These are phyloP conservation scores for Litchi chinensis DNA, from an alignment of 345 rosid genomes.

Conservation along the genomic window DNA sequence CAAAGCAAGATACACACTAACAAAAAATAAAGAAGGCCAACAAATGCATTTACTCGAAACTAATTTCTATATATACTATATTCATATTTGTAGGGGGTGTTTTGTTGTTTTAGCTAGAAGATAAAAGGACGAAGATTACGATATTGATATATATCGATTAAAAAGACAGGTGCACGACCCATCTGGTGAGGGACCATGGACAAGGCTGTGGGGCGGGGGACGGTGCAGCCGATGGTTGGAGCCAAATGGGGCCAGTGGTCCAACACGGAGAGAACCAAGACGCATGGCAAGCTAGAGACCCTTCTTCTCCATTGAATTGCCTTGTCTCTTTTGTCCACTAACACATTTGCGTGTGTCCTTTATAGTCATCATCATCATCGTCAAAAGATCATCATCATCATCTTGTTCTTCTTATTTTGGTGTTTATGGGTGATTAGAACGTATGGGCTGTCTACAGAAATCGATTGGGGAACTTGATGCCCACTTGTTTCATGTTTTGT, in stretches of 20 bases:
- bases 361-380: neutral
- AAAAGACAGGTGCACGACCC: neutral
- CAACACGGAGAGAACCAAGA: constrained; percentile 26
- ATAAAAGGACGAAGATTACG: constrained; percentile 20
- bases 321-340: constrained; percentile 26
- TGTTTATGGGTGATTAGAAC: neutral
- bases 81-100: neutral
- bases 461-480: neutral
- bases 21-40: neutral
- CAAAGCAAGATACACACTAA: no score
- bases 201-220: no score
- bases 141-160: neutral
- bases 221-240: constrained; percentile 24
- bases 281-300: constrained; percentile 20
- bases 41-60: constrained; percentile 4
- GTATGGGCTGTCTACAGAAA: constrained; percentile 28
- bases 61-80: neutral
- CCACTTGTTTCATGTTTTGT: neutral
- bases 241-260: constrained; percentile 31
- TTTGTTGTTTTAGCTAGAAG: constrained; percentile 16
- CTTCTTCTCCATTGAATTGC: constrained; percentile 28
- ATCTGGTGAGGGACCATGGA: neutral
- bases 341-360: neutral
- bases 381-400: neutral
- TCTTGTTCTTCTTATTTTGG: neutral